Conservation (phyloP, 352 stramenopile genomes). For the Pythium guiyangense region DNA sequence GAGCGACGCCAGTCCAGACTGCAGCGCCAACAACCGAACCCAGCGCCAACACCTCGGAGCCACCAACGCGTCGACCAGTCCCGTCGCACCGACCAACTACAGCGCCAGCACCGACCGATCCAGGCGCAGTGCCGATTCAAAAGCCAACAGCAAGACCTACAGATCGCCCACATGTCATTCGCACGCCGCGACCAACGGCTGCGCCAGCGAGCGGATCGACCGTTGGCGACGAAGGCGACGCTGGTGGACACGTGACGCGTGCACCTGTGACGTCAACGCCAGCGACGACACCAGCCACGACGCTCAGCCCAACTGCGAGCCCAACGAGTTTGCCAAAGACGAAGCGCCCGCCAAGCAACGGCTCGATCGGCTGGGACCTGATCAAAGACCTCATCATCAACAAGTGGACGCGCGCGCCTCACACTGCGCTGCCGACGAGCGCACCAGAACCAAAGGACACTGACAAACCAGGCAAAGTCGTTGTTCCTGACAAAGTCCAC, state of each 20-base stretch:
- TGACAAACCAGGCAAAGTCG: background rate
- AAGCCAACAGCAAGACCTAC: no score
- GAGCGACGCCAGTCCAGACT: no score
- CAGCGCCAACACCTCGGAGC: background rate
- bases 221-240: no score
- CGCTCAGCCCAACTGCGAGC: background rate
- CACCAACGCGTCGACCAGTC: background rate
- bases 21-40: background rate
- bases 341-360: constrained; percentile 1
- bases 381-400: constrained; percentile 5
- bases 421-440: background rate
- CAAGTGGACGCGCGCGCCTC: background rate
- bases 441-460: no score
- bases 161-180: no score
- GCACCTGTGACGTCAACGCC: background rate
- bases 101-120: background rate
- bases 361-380: constrained; percentile 1
- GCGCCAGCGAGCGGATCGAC: no score
- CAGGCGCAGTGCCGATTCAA: background rate
- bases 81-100: background rate
- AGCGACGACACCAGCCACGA: no score
- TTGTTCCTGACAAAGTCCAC: background rate
- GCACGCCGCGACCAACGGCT: no score
- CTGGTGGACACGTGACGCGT: no score
- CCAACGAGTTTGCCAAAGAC: background rate